phyloP scores from a whole-genome alignment of 495 filamentous ascomycete genomes.

The Trichodelitschia bisporula region DNA sequence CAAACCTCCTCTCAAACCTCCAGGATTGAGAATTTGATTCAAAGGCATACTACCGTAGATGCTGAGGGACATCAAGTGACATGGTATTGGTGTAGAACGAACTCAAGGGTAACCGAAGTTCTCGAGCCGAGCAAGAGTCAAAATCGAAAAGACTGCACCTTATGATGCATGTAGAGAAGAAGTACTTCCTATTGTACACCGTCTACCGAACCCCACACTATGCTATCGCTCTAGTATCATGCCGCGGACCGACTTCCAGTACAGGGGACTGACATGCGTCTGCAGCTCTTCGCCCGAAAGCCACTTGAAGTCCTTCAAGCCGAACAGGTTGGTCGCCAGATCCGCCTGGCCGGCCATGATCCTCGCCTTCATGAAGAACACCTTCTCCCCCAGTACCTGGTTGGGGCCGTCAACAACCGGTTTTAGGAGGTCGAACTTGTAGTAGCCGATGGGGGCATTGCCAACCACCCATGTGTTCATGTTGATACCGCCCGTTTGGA shows the following conservation, averaged over 20 bases:
- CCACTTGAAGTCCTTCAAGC: constrained; percentile 72
- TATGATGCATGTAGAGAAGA: too few species aligned
- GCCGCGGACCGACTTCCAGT: constrained; percentile 50
- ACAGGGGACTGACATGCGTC: constrained; percentile 30
- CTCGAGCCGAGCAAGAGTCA: too few species aligned
- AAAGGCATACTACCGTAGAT: too few species aligned
- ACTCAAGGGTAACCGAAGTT: too few species aligned
- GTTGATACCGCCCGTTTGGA: constrained; percentile 59
- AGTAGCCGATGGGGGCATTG: constrained; percentile 66
- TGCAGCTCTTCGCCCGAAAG: constrained; percentile 68
- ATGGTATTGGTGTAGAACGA: too few species aligned
- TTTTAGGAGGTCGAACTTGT: constrained; percentile 21
- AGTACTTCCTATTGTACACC: too few species aligned
- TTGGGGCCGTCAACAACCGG: constrained; percentile 14
- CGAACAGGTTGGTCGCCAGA: constrained; percentile 42
- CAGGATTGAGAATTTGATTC: too few species aligned
- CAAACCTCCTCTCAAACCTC: too few species aligned
- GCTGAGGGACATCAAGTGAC: too few species aligned
- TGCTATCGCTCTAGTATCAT: constrained; percentile 49
- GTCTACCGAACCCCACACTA: too few species aligned
- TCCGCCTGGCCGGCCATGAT: constrained; percentile 95
- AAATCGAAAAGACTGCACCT: too few species aligned
- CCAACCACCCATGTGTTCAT: constrained; percentile 99
- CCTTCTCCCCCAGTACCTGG: constrained; percentile 37
- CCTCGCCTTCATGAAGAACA: constrained; percentile 83